Conservation (phyloP, 768 basidiomycete species). For the Coprinopsis sp. region DNA sequence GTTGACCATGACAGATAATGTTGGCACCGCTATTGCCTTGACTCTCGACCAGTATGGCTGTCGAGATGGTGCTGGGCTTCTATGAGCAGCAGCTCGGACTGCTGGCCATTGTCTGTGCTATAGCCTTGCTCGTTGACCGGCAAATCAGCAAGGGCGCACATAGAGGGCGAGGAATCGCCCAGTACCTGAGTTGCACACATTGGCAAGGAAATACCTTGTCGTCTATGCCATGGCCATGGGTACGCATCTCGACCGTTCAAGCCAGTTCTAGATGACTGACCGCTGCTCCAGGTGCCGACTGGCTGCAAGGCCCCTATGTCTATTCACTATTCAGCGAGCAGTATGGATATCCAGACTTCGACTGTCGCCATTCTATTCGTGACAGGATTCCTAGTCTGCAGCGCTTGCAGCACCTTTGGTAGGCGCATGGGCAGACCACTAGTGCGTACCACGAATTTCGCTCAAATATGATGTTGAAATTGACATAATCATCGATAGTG, state of each 20-base stretch:
- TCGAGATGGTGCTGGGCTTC: slow-evolving; percentile 10
- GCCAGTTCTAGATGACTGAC: slow-evolving; percentile 2
- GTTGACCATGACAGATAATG: no score
- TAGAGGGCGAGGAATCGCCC: slow-evolving; percentile 16
- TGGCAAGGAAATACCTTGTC: slow-evolving; percentile 48
- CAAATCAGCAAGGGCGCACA: slow-evolving; percentile 17
- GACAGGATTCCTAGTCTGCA: slow-evolving; percentile 70
- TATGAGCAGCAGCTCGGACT: slow-evolving; percentile 24
- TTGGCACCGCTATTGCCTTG: no score
- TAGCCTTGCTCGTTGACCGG: slow-evolving; percentile 18
- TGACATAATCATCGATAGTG: slow-evolving; percentile 33
- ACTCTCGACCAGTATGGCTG: not conserved
- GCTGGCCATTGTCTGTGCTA: slow-evolving; percentile 18
- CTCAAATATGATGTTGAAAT: not conserved
- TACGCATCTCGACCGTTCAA: slow-evolving; percentile 23
- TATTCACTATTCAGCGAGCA: slow-evolving; percentile 72
- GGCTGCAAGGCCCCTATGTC: slow-evolving; percentile 77
- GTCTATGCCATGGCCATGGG: slow-evolving; percentile 77
- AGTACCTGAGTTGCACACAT: slow-evolving; percentile 6
- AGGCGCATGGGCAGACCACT: slow-evolving; percentile 75
- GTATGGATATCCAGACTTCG: slow-evolving; percentile 56
- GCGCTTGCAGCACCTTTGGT: slow-evolving; percentile 66
- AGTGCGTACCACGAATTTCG: slow-evolving; percentile 42
- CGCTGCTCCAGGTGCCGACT: slow-evolving; percentile 54
- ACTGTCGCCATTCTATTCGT: slow-evolving; percentile 70